These are phyloP conservation scores for Tolypocladium sp. DNA, from an alignment of 2,329 filamentous ascomycete species.

Conservation along the genomic window DNA sequence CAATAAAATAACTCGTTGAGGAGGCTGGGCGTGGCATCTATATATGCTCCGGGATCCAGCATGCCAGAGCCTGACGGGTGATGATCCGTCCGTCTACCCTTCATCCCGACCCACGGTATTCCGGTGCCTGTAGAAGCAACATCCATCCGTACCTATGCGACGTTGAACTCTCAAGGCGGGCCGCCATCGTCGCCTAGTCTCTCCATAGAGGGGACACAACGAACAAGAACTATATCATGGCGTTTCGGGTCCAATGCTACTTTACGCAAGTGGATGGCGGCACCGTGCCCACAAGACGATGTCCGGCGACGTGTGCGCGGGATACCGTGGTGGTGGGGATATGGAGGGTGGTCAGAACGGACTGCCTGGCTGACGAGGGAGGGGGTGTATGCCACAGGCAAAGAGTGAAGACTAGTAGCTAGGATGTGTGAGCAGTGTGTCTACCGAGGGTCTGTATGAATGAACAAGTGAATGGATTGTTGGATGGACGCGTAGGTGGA, in stretches of 20 bases:
- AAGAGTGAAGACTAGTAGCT: background rate
- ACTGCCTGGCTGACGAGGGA: background rate
- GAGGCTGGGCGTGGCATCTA: background rate
- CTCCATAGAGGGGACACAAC: background rate
- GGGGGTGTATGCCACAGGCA: background rate
- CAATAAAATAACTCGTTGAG: background rate
- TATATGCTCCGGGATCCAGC: background rate
- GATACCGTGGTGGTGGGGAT: background rate
- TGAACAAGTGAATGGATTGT: too few relatives aligned
- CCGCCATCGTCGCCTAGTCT: background rate
- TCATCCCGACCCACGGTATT: background rate
- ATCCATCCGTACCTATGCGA: background rate
- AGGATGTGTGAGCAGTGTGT: too few relatives aligned
- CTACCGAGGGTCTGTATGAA: too few relatives aligned
- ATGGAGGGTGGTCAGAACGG: background rate
- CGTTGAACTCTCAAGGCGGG: background rate
- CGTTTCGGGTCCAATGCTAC: background rate
- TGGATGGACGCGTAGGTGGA: too few relatives aligned
- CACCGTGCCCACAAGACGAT: background rate
- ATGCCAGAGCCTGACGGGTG: background rate
- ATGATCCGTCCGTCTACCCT: background rate
- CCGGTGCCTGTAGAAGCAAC: too few relatives aligned
- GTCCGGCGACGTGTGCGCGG: background rate
- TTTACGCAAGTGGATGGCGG: background rate
- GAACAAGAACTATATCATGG: background rate